These are phyloP conservation scores for Peronospora tabacina DNA, from an alignment of 352 stramenopile genomes.

Conservation along the genomic window DNA sequence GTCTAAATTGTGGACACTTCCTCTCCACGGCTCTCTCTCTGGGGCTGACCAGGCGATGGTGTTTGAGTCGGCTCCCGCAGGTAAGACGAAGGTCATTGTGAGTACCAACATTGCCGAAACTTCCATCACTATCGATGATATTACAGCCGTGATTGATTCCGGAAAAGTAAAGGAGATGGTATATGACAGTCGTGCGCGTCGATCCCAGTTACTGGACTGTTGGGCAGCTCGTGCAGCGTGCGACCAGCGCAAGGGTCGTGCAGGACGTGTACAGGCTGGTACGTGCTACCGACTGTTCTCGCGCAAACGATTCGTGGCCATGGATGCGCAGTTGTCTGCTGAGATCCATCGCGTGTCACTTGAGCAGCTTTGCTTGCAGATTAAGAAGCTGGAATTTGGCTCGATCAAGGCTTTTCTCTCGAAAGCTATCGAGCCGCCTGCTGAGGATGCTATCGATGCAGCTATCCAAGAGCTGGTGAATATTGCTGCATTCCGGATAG, in stretches of 20 bases:
- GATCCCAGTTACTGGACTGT: slow-evolving; percentile 73
- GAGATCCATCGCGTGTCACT: slow-evolving; percentile 86
- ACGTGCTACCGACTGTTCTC: slow-evolving; percentile 78
- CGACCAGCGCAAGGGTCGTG: slow-evolving; percentile 77
- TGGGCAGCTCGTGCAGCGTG: slow-evolving; percentile 77
- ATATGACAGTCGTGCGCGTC: slow-evolving; percentile 62
- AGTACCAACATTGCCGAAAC: slow-evolving; percentile 88
- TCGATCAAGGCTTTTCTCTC: slow-evolving; percentile 64
- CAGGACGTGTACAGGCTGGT: slow-evolving; percentile 70
- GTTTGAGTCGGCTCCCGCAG: slow-evolving; percentile 50
- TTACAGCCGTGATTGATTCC: slow-evolving; percentile 80
- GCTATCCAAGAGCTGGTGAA: slow-evolving; percentile 87
- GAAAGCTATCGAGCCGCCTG: slow-evolving; percentile 90
- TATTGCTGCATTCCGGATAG: slow-evolving; percentile 78
- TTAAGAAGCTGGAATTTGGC: slow-evolving; percentile 76
- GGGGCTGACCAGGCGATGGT: slow-evolving; percentile 64
- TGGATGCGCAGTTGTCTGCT: slow-evolving; percentile 67
- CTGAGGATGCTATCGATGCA: slow-evolving; percentile 83
- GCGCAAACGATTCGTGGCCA: slow-evolving; percentile 43
- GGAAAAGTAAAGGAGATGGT: slow-evolving; percentile 87
- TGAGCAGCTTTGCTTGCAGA: slow-evolving; percentile 81
- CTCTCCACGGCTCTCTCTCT: slow-evolving; percentile 72
- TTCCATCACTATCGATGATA: slow-evolving; percentile 86
- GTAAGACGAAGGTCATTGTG: slow-evolving; percentile 80
- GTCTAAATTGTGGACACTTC: slow-evolving; percentile 50